Base-by-base conservation (phyloP, 768 basidiomycete species). In the Lentinus tigrinus region DNA sequence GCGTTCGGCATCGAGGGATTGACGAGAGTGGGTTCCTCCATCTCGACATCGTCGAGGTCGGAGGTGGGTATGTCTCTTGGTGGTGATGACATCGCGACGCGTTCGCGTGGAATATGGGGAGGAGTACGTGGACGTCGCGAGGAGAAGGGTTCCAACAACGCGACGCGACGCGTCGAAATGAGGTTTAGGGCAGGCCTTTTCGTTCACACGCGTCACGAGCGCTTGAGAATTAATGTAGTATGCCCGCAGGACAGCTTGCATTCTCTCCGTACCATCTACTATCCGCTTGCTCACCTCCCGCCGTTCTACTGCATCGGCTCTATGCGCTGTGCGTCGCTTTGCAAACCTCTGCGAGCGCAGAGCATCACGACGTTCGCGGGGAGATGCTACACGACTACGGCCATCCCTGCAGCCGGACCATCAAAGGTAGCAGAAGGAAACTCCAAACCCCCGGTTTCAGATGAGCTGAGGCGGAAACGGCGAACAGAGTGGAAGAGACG, bases 401-500 rank as follows among this genome's bases (percentile, higher is more conserved):
- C 53, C 24, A 10, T 47, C 27, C 36, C 60, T 2, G 48, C 47
- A 21, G 56, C 56, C 17, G 56, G 61, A 6, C 53, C 61, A 1
- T 62, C 57, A 4, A 26, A 42, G 27, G 23, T 11, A 3, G 11
- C 52, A 8, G 16, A 46, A 27, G 31, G 7, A 14, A 4, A 0
- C 39, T 14, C 11, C 38, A 6, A 50, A 58, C 8, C 26, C 31
- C 13, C n/a, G 17, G 8, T 21, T 21, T 26, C 11, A 27, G 69
- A 68, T 9, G 68, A 62, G 14, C 36, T 58, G 42, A 61, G 76
- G 28, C 74, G 83, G 24, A 78, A 78, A 60, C 76, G 83, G 44
- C 83, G 80, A 67, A 84, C 88, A 4, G 89, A 91, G 63, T 89
- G 89, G 80, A 91, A 90, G 70, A 80, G 89, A 55, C 79, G 81